Evolutionary conservation across 1,284 basidiomycete species (phyloP).

Genomic region (Rhizoctonia solani): DNA sequence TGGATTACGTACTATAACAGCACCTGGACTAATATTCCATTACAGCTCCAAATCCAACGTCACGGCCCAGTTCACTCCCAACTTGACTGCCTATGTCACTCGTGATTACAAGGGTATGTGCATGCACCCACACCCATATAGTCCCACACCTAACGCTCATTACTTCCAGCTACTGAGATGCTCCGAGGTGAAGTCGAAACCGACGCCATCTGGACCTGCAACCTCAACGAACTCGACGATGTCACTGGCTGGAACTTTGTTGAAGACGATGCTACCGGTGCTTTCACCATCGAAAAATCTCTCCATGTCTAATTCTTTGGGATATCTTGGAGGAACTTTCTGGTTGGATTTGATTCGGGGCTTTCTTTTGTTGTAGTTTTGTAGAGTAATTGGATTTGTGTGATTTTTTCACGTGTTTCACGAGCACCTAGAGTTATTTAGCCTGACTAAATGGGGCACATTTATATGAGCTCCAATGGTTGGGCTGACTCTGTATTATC

Average conservation of each 20-base stretch:
- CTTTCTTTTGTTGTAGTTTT: too few relatives aligned
- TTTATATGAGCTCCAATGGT: too few relatives aligned
- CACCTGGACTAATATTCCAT: background rate
- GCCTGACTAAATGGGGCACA: too few relatives aligned
- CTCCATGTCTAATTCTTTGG: too few relatives aligned
- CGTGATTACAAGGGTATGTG: too few relatives aligned
- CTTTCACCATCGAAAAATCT: conserved; percentile 8
- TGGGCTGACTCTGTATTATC: too few relatives aligned
- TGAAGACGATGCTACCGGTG: conserved; percentile 1
- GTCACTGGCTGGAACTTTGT: conserved; percentile 21
- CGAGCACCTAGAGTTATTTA: too few relatives aligned
- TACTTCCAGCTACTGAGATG: background rate
- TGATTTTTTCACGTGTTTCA: too few relatives aligned
- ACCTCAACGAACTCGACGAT: conserved; percentile 18
- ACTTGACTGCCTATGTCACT: conserved; percentile 7
- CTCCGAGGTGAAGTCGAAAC: background rate
- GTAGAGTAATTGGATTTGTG: too few relatives aligned
- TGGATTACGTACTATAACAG: background rate
- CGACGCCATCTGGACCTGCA: too few relatives aligned
- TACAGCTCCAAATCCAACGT: conserved; percentile 7
- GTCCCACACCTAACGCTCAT: background rate
- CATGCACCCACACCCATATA: background rate
- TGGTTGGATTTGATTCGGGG: too few relatives aligned
- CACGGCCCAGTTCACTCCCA: conserved; percentile 10
- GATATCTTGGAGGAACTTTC: too few relatives aligned